Percentiles rank a stretch among this genome's conserved stretches.
Evolutionary conservation across 2,329 filamentous ascomycete species (phyloP).

Genomic region (Helicocarpus griseus): DNA sequence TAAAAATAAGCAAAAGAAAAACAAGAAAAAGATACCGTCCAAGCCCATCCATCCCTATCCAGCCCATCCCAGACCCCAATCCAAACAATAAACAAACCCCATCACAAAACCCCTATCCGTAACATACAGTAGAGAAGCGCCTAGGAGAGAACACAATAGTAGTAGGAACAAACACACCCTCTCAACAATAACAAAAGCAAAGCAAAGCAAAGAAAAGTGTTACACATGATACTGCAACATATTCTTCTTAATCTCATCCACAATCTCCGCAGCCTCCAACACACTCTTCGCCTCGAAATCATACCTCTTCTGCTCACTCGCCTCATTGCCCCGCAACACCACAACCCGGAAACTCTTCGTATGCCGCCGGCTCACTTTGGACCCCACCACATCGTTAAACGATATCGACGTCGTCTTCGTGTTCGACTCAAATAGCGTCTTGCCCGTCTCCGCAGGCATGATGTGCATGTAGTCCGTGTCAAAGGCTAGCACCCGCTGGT

Average conservation of each 20-base stretch:
- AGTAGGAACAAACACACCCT: constrained; percentile 3
- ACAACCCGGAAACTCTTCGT: constrained; percentile 54
- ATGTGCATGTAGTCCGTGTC: constrained; percentile 59
- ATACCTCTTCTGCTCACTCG: constrained; percentile 55
- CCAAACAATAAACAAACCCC: constrained; percentile 6
- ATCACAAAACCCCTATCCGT: background rate
- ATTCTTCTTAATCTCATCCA: constrained; percentile 53
- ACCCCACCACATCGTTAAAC: constrained; percentile 54
- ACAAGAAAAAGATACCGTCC: background rate
- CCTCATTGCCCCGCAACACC: constrained; percentile 51
- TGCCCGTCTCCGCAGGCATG: constrained; percentile 48
- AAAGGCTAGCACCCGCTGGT: constrained; percentile 51
- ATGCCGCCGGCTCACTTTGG: constrained; percentile 55
- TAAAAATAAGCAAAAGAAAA: background rate
- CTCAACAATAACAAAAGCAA: too few species aligned
- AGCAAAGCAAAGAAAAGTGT: too few species aligned
- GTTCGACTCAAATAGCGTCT: constrained; percentile 38
- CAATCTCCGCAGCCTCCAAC: constrained; percentile 52
- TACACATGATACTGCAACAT: constrained; percentile 38
- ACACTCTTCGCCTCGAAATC: constrained; percentile 54
- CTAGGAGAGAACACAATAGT: background rate
- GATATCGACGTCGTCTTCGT: constrained; percentile 53
- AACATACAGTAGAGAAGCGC: background rate
- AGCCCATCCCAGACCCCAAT: constrained; percentile 10
- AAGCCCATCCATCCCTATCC: background rate